Evolutionary conservation across 169 alveolate genomes (phyloP).

Genomic region (Perkinsus olseni): DNA sequence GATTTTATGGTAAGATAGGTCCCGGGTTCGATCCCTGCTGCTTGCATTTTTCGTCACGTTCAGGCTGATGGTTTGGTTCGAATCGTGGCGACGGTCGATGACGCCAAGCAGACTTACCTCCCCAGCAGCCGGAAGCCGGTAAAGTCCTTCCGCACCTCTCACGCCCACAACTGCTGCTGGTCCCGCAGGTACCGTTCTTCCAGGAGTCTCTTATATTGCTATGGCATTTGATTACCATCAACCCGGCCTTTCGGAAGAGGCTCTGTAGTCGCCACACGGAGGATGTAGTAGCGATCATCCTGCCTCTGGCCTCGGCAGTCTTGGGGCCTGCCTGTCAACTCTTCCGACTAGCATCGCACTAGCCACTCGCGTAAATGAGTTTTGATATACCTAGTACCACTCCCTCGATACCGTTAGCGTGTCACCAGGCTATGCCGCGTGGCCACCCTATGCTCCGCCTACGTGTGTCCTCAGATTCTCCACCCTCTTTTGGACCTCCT

Average conservation of each 20-base stretch:
- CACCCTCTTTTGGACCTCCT: conserved; percentile 8
- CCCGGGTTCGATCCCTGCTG: background rate
- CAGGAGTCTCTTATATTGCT: background rate
- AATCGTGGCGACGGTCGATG: background rate
- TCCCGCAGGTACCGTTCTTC: background rate
- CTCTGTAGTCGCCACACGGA: background rate
- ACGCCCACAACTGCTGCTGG: background rate
- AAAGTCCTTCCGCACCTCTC: background rate
- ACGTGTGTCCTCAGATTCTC: background rate
- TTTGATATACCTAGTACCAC: no score
- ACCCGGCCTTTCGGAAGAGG: background rate
- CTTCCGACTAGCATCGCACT: no score
- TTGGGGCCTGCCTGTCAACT: no score
- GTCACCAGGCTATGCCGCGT: no score
- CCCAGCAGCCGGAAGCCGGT: background rate
- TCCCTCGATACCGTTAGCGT: no score
- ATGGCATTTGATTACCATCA: conserved; percentile 1
- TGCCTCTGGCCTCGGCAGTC: conserved; percentile 9
- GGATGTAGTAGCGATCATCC: background rate
- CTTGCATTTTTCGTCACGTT: background rate
- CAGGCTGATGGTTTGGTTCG: background rate
- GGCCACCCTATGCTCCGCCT: no score
- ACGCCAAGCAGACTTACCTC: background rate
- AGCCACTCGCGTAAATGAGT: no score
- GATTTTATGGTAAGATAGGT: background rate